Percentiles rank a stretch among this genome's conserved stretches.
These are phyloP conservation scores for Calonectria naviculata DNA, from an alignment of 2,329 filamentous ascomycete species.

Conservation along the genomic window DNA sequence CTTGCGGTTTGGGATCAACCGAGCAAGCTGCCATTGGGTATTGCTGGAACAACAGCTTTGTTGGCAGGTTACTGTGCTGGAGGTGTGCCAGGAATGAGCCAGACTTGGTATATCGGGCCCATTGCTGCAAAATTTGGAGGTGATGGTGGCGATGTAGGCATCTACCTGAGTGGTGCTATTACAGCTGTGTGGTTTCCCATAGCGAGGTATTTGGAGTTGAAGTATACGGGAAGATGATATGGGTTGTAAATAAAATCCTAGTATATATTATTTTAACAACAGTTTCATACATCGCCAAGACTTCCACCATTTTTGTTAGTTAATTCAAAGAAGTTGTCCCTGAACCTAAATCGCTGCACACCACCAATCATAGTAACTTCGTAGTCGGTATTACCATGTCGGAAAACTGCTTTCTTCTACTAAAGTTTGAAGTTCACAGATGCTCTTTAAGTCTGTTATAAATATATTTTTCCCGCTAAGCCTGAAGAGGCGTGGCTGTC, in stretches of 20 bases:
- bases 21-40: conserved; percentile 26
- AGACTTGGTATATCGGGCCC: conserved; percentile 28
- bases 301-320: no score
- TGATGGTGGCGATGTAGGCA: conserved; percentile 14
- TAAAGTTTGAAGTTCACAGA: no score
- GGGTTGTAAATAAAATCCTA: no score
- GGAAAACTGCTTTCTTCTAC: no score
- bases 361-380: no score
- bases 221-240: conserved; percentile 6
- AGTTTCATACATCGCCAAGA: no score
- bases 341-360: no score
- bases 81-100: conserved; percentile 30
- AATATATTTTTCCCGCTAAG: no score
- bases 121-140: conserved; percentile 19
- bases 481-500: no score
- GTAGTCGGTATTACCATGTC: no score
- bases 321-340: neutral
- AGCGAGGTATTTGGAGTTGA: conserved; percentile 11
- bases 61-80: conserved; percentile 26
- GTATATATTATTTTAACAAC: neutral
- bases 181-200: neutral
- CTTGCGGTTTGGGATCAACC: conserved; percentile 30
- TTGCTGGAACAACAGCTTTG: conserved; percentile 27
- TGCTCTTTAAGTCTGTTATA: no score
- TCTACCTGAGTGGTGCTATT: conserved; percentile 12